Evolutionary conservation across 345 rosid genomes (phyloP).

Genomic region (Acer campestre): DNA sequence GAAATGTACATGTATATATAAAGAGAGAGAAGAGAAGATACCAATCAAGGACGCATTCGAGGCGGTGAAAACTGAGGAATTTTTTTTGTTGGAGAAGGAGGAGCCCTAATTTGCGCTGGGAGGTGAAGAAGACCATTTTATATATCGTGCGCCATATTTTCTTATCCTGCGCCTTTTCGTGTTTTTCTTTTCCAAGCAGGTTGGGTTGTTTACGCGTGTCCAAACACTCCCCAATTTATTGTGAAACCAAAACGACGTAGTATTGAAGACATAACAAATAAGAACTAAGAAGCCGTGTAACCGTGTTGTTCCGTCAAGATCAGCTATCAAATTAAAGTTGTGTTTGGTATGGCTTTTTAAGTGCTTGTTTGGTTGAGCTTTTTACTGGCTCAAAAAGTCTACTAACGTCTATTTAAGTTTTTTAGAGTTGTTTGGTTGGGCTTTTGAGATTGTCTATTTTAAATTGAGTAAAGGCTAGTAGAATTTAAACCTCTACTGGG

Average conservation of each 20-base stretch:
- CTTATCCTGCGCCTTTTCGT: conserved; percentile 52
- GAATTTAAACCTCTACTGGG: no score
- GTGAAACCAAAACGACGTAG: neutral
- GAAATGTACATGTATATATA: neutral
- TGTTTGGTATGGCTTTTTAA: no score
- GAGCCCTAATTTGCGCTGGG: conserved; percentile 87
- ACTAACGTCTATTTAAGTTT: no score
- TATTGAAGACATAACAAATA: neutral
- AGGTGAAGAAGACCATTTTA: conserved; percentile 38
- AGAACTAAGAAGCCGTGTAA: no score
- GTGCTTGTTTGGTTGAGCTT: no score
- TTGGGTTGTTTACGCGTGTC: neutral
- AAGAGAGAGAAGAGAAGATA: conserved; percentile 24
- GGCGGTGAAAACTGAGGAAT: neutral
- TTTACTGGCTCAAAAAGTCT: no score
- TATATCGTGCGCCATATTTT: conserved; percentile 43
- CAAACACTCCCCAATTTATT: neutral
- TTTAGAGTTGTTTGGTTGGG: no score
- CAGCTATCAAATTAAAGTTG: no score
- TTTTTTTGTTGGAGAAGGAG: conserved; percentile 24
- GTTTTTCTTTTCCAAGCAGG: neutral
- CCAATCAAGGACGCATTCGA: conserved; percentile 18
- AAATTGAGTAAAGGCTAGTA: no score
- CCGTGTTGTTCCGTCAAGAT: no score
- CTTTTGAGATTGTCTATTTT: no score